A percentile compares a stretch with the other conserved stretches of the same genome.
phyloP scores from a whole-genome alignment of 257 asterid genomes.

The Ocimum tenuiflorum region DNA sequence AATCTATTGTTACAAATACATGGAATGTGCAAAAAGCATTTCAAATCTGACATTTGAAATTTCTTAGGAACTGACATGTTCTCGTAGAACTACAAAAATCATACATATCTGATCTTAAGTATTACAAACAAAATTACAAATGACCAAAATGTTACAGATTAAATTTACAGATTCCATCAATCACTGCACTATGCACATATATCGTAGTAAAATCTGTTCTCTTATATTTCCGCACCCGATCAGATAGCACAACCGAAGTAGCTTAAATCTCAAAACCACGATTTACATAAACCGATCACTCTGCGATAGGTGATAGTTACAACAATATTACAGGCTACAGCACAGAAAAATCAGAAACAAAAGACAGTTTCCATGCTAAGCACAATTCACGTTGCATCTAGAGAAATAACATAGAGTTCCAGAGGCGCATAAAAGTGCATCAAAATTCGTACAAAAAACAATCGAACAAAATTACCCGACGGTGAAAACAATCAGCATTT shows the following conservation, averaged over 20 bases:
- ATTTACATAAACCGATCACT: not conserved
- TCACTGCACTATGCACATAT: not conserved
- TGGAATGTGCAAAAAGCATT: not conserved
- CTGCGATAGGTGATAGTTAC: not conserved
- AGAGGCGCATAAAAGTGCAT: not conserved
- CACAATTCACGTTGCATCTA: not conserved
- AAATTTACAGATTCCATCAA: not conserved
- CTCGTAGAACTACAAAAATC: not conserved
- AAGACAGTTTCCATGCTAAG: not conserved
- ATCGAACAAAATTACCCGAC: constrained; percentile 39
- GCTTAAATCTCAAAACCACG: not conserved
- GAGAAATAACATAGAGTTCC: not conserved
- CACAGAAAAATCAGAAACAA: no score
- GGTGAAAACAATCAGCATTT: constrained; percentile 50
- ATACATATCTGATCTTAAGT: constrained; percentile 8
- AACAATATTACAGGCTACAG: not conserved
- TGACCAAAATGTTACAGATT: not conserved
- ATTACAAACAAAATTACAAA: not conserved
- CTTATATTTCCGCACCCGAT: not conserved
- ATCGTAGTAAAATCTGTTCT: not conserved
- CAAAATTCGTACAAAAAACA: not conserved
- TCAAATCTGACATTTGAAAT: not conserved
- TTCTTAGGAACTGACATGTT: not conserved
- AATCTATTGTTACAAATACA: not conserved
- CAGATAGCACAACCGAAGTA: not conserved